A percentile compares a stretch with the other conserved stretches of the same genome.
Evolutionary conservation across 2,329 filamentous ascomycete genomes (phyloP).

Genomic region (Aspergillus sp.): DNA sequence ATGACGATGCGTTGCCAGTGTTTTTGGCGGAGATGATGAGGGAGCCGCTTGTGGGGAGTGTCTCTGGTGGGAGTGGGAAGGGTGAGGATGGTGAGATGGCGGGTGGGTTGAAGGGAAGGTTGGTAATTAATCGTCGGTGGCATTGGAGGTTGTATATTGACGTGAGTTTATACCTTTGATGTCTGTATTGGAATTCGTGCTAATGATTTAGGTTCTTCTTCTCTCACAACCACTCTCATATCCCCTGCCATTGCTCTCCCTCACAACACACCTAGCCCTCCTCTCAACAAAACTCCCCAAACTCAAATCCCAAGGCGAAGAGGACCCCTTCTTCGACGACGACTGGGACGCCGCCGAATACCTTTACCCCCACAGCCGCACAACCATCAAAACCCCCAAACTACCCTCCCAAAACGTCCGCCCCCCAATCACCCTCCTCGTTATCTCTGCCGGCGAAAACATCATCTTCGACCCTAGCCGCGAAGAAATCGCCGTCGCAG

Average conservation of each 20-base stretch:
- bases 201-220: slow-evolving; percentile 63
- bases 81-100: slow-evolving; percentile 68
- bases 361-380: slow-evolving; percentile 57
- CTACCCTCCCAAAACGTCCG: slow-evolving; percentile 37
- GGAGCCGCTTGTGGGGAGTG: slow-evolving; percentile 67
- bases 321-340: slow-evolving; percentile 96
- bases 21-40: slow-evolving; percentile 83
- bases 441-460: slow-evolving; percentile 77
- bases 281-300: slow-evolving; percentile 77
- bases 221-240: slow-evolving; percentile 92
- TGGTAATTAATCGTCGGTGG: slow-evolving; percentile 85
- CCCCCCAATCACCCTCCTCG: slow-evolving; percentile 83
- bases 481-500: slow-evolving; percentile 89
- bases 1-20: slow-evolving; percentile 83
- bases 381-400: slow-evolving; percentile 15
- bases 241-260: slow-evolving; percentile 81
- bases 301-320: slow-evolving; percentile 76
- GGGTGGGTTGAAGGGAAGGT: slow-evolving; percentile 59
- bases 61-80: slow-evolving; percentile 54
- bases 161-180: slow-evolving; percentile 47
- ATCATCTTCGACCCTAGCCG: slow-evolving; percentile 89
- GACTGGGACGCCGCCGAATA: slow-evolving; percentile 83
- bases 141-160: slow-evolving; percentile 97
- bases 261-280: slow-evolving; percentile 89
- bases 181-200: not conserved